Conservation (phyloP, 2,329 filamentous ascomycete species). For the Podosphaera fusca region DNA sequence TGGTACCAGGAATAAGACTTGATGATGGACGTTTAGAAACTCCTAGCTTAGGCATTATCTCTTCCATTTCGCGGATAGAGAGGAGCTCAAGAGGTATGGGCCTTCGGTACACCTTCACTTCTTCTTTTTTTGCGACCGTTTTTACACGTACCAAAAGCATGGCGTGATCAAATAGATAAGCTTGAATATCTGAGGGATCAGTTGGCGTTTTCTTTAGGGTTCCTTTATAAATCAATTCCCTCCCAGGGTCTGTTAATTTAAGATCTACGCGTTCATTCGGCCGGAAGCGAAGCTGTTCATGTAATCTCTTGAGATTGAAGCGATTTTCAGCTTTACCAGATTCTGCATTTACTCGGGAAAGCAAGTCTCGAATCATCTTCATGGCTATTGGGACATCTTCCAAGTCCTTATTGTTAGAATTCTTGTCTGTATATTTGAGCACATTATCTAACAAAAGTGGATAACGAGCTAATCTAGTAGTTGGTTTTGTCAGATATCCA, state of each 20-base stretch:
- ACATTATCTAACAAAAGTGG: constrained; percentile 80
- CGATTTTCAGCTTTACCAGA: constrained; percentile 95
- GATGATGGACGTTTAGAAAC: constrained; percentile 72
- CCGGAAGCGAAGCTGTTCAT: constrained; percentile 76
- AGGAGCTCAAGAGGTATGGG: constrained; percentile 87
- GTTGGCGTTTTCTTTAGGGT: constrained; percentile 79
- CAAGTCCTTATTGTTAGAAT: constrained; percentile 65
- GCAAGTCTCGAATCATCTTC: constrained; percentile 61
- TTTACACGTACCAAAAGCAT: constrained; percentile 81
- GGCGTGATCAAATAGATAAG: constrained; percentile 90
- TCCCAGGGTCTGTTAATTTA: constrained; percentile 78
- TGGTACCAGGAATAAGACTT: constrained; percentile 46
- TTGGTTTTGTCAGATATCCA: constrained; percentile 92
- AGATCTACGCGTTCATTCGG: constrained; percentile 80
- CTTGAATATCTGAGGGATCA: constrained; percentile 73
- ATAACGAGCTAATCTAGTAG: constrained; percentile 82
- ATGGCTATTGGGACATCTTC: constrained; percentile 82
- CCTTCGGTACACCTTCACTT: constrained; percentile 81
- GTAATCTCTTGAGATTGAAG: constrained; percentile 81
- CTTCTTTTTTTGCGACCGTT: constrained; percentile 76
- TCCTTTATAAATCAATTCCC: constrained; percentile 85
- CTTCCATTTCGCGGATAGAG: constrained; percentile 90
- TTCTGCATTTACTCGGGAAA: constrained; percentile 77
- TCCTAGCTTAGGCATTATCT: constrained; percentile 63
- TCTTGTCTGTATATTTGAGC: constrained; percentile 56